Percentiles rank a stretch among this genome's conserved stretches.
phyloP scores from a whole-genome alignment of 306 rosid genomes.

The Begonia loranthoides region DNA sequence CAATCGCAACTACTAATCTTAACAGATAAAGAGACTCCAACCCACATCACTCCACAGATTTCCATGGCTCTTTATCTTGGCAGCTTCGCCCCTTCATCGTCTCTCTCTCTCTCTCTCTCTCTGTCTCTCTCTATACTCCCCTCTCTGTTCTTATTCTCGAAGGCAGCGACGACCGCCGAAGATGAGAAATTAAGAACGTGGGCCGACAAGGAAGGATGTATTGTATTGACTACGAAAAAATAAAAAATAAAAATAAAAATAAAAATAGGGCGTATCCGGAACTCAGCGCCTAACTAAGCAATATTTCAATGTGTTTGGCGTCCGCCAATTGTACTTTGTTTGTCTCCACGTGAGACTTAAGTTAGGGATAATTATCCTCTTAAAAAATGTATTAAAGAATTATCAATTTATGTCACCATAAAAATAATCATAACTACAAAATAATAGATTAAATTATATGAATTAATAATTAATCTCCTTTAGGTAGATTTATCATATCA shows the following conservation, averaged over 20 bases:
- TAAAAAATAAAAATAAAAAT: no score
- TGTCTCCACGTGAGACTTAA: no score
- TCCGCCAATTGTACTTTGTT: constrained; percentile 39
- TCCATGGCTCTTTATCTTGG: constrained; percentile 9
- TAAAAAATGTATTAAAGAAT: no score
- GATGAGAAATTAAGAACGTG: constrained; percentile 53
- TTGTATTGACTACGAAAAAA: no score
- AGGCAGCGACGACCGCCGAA: constrained; percentile 36
- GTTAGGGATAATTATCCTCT: no score
- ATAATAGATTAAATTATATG: no score
- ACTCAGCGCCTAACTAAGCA: constrained; percentile 26
- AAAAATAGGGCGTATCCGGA: constrained; percentile 68
- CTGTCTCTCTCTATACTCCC: constrained; percentile 11
- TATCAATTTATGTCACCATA: no score
- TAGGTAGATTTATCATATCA: no score
- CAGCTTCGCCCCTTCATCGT: constrained; percentile 10
- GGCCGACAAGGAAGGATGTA: constrained; percentile 69
- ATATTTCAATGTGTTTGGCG: constrained; percentile 23
- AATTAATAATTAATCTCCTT: no score
- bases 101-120: constrained; percentile 5
- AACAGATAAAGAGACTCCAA: constrained; percentile 7
- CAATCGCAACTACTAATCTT: constrained; percentile 22
- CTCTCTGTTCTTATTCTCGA: neutral
- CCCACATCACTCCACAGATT: constrained; percentile 1
- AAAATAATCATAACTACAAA: no score